Evolutionary conservation across 2,329 filamentous ascomycete genomes (phyloP), one percentile per base, ranked within the genome.

Genomic region (Phialophora chinensis): DNA sequence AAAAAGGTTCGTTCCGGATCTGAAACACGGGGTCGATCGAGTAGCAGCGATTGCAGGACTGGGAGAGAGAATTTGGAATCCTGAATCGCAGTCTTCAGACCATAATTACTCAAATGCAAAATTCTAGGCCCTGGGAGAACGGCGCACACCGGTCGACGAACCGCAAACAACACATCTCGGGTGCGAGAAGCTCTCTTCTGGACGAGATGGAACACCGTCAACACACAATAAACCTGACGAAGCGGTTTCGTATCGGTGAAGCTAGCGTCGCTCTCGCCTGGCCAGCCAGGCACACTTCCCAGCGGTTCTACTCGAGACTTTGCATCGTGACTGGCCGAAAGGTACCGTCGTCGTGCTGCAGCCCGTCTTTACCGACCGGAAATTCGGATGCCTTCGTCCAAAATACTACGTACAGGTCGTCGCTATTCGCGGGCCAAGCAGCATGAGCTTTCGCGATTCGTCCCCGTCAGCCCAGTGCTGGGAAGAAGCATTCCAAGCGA

Each of bases 1-100:
- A 20, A 33, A 33, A 31, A 20, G 27, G 1, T 17, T 55, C 53
- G 53, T 33, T 29, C 53, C 53, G n/a, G 29, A 55, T 55, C 53
- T 55, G 53, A 55, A 55, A 55, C 53, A 55, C 29, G 53, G 29
- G 29, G 29, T 55, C 35, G 11, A 55, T 55, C 53, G 25, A 55
- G 29, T 1, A 25, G 23, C 23, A 55, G 10, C 52, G 29, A 33
- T n/a, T 31, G 3, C 52, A 33, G 52, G 52, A n/a, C 8, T 53
- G 10, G 52, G 23, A 17, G 17, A 20, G 20, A 17, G 17, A 20
- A 33, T 55, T 29, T 33, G 53, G 17, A 55, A 31, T 33, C 53
- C 29, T 55, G 53, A 55, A 55, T 35, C 23, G 27, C 29, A 55
- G 14, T 17, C 38, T 17, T 17, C 8, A 11, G 2, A 55, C 53